These are phyloP conservation scores for Striga hermonthica DNA, from an alignment of 305 asterid genomes.

Conservation along the genomic window DNA sequence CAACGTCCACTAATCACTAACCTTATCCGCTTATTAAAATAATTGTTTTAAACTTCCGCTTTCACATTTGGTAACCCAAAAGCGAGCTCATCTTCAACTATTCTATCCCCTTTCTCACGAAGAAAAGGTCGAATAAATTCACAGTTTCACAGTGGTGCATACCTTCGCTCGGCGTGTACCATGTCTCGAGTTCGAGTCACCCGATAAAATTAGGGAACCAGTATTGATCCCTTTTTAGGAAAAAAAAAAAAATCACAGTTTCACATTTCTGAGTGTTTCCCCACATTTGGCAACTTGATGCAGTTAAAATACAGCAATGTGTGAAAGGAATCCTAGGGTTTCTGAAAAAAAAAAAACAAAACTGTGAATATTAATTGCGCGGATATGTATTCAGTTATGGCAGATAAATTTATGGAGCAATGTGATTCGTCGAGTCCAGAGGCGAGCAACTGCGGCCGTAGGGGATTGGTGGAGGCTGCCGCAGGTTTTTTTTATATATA, in stretches of 20 bases:
- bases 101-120: too few species aligned
- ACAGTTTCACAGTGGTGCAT: too few species aligned
- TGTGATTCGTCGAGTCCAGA: slow-evolving; percentile 53
- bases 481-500: slow-evolving; percentile 30
- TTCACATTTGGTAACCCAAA: too few species aligned
- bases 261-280: slow-evolving; percentile 22
- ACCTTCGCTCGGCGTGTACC: neutral
- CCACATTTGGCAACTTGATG: slow-evolving; percentile 42
- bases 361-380: slow-evolving; percentile 33
- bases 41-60: too few species aligned
- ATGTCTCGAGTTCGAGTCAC: neutral
- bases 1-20: too few species aligned
- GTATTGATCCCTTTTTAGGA: too few species aligned
- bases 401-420: slow-evolving; percentile 31
- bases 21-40: too few species aligned
- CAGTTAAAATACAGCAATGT: slow-evolving; percentile 35
- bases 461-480: slow-evolving; percentile 67
- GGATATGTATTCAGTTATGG: slow-evolving; percentile 35
- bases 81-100: too few species aligned
- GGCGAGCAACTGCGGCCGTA: slow-evolving; percentile 41
- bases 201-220: too few species aligned
- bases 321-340: slow-evolving; percentile 52
- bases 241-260: slow-evolving; percentile 16
- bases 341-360: slow-evolving; percentile 20
- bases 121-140: too few species aligned